Percentiles rank a stretch among this genome's conserved stretches.
These are phyloP conservation scores for Zygoascus hellenicus DNA, from an alignment of 1,139 yeast species.

Conservation along the genomic window DNA sequence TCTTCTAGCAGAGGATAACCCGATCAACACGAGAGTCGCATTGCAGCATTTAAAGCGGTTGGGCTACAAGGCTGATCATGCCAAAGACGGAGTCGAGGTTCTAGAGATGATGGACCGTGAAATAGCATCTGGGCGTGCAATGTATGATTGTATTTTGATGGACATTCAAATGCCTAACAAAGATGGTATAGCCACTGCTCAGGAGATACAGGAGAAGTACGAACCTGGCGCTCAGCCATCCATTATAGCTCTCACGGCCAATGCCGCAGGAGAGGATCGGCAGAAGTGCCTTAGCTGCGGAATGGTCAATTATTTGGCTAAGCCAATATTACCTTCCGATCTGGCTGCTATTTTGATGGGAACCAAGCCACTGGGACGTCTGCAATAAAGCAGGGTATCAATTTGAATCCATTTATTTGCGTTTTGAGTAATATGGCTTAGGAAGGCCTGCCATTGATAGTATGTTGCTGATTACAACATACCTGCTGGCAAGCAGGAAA, in stretches of 20 bases:
- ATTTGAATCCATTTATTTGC: too few relatives aligned
- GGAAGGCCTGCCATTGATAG: too few relatives aligned
- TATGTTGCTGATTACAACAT: too few relatives aligned
- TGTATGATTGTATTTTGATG: conserved; percentile 67
- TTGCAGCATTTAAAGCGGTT: conserved; percentile 67
- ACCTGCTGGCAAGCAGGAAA: too few relatives aligned
- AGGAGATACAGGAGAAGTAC: conserved; percentile 53
- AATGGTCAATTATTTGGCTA: conserved; percentile 51
- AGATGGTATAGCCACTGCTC: conserved; percentile 80
- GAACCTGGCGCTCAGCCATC: conserved; percentile 35
- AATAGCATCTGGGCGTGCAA: conserved; percentile 28
- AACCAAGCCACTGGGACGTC: conserved; percentile 21
- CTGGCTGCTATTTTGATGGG: conserved; percentile 34
- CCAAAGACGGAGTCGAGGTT: conserved; percentile 68
- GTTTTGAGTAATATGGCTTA: too few relatives aligned
- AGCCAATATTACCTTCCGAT: conserved; percentile 50
- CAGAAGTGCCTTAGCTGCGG: conserved; percentile 38
- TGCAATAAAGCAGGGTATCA: too few relatives aligned
- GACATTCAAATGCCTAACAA: conserved; percentile 84
- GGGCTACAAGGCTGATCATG: conserved; percentile 71
- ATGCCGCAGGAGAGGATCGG: conserved; percentile 48
- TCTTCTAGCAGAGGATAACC: conserved; percentile 81
- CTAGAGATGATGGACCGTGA: conserved; percentile 42
- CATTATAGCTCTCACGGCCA: conserved; percentile 51
- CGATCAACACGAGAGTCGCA: conserved; percentile 84